phyloP scores from a whole-genome alignment of 148 eudicot genomes.

The Oxyria digyna region DNA sequence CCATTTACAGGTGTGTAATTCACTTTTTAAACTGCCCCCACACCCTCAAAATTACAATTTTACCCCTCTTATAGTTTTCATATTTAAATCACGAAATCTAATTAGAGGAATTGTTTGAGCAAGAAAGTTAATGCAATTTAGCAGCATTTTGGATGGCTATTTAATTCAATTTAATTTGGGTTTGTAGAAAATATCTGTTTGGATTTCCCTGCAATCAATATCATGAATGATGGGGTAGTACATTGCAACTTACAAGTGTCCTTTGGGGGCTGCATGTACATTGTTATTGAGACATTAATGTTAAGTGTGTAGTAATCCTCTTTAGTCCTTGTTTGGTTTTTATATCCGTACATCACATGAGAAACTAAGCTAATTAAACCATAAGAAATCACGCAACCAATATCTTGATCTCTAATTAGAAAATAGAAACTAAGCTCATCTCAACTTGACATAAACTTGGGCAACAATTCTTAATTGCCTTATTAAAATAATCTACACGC shows the following conservation, averaged over 20 bases:
- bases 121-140: not conserved
- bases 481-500: no score
- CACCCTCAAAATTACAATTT: not conserved
- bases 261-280: not conserved
- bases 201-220: not conserved
- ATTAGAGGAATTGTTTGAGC: not conserved
- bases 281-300: not conserved
- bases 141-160: not conserved
- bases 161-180: not conserved
- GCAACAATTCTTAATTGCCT: no score
- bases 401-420: no score
- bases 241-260: no score
- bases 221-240: not conserved
- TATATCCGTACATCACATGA: no score
- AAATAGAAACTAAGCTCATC: no score
- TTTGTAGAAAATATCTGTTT: not conserved
- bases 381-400: no score
- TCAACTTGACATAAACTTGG: no score
- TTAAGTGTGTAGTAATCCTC: not conserved
- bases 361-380: no score
- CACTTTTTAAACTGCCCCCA: not conserved
- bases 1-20: constrained; percentile 6
- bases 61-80: not conserved
- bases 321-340: no score
- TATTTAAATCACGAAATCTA: no score